Percentiles rank a stretch among this genome's conserved stretches.
Conservation (phyloP, 164 flowering plant genomes). For the Akebia trifoliata region DNA sequence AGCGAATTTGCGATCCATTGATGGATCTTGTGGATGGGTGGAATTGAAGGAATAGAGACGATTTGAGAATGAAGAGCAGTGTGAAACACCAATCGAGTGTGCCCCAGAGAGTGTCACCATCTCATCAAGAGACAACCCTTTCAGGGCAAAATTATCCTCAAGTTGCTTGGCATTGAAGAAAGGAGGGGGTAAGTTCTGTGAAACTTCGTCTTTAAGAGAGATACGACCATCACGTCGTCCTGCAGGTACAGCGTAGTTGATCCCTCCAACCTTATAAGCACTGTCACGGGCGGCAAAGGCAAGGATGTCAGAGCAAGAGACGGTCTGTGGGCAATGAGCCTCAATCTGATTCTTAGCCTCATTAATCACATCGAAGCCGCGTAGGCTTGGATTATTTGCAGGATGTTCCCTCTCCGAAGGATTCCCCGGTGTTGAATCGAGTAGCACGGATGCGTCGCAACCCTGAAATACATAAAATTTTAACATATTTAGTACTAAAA, state of each 20-base stretch:
- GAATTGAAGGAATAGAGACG: slow-evolving; percentile 10
- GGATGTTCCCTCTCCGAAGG: slow-evolving; percentile 36
- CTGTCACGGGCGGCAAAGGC: slow-evolving; percentile 59
- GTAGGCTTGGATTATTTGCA: slow-evolving; percentile 37
- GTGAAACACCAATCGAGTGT: slow-evolving; percentile 10
- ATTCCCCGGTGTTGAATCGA: slow-evolving; percentile 37
- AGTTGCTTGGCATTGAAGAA: slow-evolving; percentile 6
- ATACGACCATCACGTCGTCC: slow-evolving; percentile 30
- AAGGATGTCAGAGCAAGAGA: slow-evolving; percentile 58
- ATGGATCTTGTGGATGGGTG: slow-evolving; percentile 9
- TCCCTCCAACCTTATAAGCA: slow-evolving; percentile 28
- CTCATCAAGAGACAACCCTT: slow-evolving; percentile 5
- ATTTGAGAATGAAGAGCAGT: slow-evolving; percentile 1
- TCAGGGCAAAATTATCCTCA: neutral
- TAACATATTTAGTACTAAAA: too few species aligned
- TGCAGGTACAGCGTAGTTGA: slow-evolving; percentile 32
- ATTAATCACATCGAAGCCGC: slow-evolving; percentile 58
- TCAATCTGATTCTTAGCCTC: slow-evolving; percentile 43
- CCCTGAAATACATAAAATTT: slow-evolving; percentile 31
- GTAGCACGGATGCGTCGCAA: slow-evolving; percentile 52
- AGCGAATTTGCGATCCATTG: slow-evolving; percentile 12
- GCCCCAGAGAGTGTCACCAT: slow-evolving; percentile 38
- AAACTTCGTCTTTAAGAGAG: neutral
- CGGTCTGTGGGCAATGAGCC: slow-evolving; percentile 37
- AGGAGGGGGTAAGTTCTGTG: slow-evolving; percentile 1